Conservation (phyloP, 257 asterid genomes). For the Jacaranda copaia region DNA sequence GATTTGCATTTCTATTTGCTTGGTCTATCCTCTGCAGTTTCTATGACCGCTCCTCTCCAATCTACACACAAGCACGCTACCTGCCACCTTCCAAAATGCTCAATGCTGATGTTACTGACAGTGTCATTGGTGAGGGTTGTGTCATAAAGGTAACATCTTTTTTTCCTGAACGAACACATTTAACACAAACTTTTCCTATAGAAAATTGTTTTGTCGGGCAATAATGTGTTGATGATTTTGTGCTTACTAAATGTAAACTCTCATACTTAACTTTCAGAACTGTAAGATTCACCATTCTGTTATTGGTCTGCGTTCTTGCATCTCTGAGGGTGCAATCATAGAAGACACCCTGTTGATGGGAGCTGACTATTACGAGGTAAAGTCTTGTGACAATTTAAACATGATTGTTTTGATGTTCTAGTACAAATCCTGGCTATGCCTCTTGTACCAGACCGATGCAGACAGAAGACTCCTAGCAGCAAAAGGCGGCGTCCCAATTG, state of each 20-base stretch:
- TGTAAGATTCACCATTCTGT: slow-evolving; percentile 76
- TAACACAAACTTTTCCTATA: neutral
- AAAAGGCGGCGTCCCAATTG: slow-evolving; percentile 66
- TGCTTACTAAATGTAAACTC: neutral
- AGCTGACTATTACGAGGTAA: slow-evolving; percentile 81
- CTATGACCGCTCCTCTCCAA: slow-evolving; percentile 70
- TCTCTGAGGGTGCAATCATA: slow-evolving; percentile 74
- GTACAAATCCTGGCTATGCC: neutral
- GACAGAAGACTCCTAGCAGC: slow-evolving; percentile 54
- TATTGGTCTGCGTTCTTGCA: slow-evolving; percentile 72
- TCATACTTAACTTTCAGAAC: slow-evolving; percentile 45
- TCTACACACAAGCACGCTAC: slow-evolving; percentile 70
- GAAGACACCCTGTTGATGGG: slow-evolving; percentile 78
- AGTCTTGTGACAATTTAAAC: neutral
- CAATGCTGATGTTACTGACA: slow-evolving; percentile 69
- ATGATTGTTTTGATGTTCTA: neutral
- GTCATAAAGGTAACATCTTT: slow-evolving; percentile 55
- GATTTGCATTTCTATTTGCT: neutral
- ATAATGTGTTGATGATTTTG: neutral
- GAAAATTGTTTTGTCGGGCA: neutral
- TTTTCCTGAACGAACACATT: neutral
- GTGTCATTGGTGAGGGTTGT: slow-evolving; percentile 77
- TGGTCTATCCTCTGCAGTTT: slow-evolving; percentile 46
- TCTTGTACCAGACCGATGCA: slow-evolving; percentile 55
- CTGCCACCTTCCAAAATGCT: slow-evolving; percentile 77